Evolutionary conservation across 1,284 basidiomycete species (phyloP), one percentile per base, ranked within the genome.

Genomic region (Naganishia cerealis): DNA sequence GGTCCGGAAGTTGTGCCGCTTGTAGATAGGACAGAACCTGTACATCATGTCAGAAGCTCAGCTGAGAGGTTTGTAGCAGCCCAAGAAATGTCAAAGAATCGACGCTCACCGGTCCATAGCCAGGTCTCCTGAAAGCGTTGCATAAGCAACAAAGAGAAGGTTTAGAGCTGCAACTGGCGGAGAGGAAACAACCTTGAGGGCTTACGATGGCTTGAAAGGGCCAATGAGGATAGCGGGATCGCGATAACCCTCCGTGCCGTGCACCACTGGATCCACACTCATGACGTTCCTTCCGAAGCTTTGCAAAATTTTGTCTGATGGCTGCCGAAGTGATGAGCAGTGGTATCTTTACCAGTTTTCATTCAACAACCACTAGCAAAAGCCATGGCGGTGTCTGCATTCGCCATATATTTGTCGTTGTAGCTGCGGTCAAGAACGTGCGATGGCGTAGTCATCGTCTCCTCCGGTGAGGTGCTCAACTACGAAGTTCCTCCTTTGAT

Each of bases 131-230:
- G 68, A 5, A 24, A 12, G n/a, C 8, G 46, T 8, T 9, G 18
- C 9, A 50, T 9, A 9, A 18, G 57, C 56, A 70, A 68, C 57
- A 3, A 26, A 16, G 10, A 29, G 16, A 54, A 29, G 13, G 0
- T 13, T 33, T 48, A 12, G 42, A 29, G 7, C 18, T 29, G 29
- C 29, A 33, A 33, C 3, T n/a, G 12, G 12, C 38, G 40, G 21
- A 18, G 21, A n/a, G 33, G 9, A 50, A 6, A 50, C 15, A 50
- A 24, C 10, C 1, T 10, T 33, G 29, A 21, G 16, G 21, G 72
- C 74, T 53, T 66, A 76, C 75, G 78, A 77, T 12, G 78, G 76
- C 66, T 78, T 79, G 71, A 79, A 79, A 3, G 78, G 78, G 12
- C 67, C 67, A 54, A 68, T 68, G 29, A 68, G 26, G 42, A 68